Percentiles rank a stretch among this genome's conserved stretches.
Evolutionary conservation across 139 green algal species (phyloP).

Genomic region (Ettlia oleoabundans): DNA sequence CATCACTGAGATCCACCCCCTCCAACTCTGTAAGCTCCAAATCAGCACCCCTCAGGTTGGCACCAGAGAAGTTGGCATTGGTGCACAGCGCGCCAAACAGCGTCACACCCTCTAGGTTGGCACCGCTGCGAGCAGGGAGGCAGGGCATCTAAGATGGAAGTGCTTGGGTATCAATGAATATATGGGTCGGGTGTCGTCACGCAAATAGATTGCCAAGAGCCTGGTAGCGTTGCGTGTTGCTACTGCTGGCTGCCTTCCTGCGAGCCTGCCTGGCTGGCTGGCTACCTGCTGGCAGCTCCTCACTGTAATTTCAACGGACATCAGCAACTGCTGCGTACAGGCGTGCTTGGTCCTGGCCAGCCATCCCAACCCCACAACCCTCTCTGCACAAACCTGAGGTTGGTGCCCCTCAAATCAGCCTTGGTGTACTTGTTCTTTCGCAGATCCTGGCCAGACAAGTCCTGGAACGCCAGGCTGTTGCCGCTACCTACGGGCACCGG

Average conservation of each 20-base stretch:
- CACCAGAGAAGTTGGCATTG: slow-evolving; percentile 71
- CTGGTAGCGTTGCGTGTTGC: too few species aligned
- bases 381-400: too few species aligned
- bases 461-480: slow-evolving; percentile 45
- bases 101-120: slow-evolving; percentile 62
- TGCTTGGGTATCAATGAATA: background rate
- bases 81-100: slow-evolving; percentile 71
- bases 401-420: slow-evolving; percentile 68
- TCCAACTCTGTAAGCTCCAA: slow-evolving; percentile 78
- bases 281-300: too few species aligned
- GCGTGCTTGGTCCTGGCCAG: too few species aligned
- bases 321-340: too few species aligned
- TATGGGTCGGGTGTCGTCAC: too few species aligned
- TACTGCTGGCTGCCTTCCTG: too few species aligned
- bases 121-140: slow-evolving; percentile 26
- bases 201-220: too few species aligned
- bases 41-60: slow-evolving; percentile 76
- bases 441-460: slow-evolving; percentile 70
- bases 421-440: slow-evolving; percentile 68
- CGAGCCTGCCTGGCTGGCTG: too few species aligned
- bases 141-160: background rate
- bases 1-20: slow-evolving; percentile 77
- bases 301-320: too few species aligned
- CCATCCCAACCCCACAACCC: too few species aligned
- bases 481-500: slow-evolving; percentile 10